These are phyloP conservation scores for Chaetomium tenue DNA, from an alignment of 495 filamentous ascomycete species.

Conservation along the genomic window DNA sequence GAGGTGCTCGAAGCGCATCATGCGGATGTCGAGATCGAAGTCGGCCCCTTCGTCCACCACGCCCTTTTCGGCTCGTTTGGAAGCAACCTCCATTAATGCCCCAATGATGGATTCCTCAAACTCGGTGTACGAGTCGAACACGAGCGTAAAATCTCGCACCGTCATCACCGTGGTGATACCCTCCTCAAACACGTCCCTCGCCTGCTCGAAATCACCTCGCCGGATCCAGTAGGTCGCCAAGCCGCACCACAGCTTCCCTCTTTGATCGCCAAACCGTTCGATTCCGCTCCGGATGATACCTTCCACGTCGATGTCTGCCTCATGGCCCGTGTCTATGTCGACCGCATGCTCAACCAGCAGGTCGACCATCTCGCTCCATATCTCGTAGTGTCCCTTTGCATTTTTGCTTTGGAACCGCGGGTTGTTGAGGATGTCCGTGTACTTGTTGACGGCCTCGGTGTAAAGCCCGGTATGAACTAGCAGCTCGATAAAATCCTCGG, in stretches of 20 bases:
- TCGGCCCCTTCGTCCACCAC: constrained; percentile 82
- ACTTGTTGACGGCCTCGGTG: constrained; percentile 88
- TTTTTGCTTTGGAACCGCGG: constrained; percentile 87
- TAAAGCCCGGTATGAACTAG: constrained; percentile 79
- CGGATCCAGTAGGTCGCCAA: constrained; percentile 97
- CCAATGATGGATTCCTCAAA: constrained; percentile 96
- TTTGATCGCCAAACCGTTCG: constrained; percentile 86
- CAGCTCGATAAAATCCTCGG: constrained; percentile 90
- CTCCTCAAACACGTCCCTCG: constrained; percentile 92
- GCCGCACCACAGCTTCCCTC: constrained; percentile 94
- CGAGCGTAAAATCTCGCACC: constrained; percentile 93
- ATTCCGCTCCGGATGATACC: constrained; percentile 92
- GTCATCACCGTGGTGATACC: constrained; percentile 98
- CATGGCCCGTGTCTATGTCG: constrained; percentile 75
- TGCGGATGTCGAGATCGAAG: constrained; percentile 92
- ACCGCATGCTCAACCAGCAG: constrained; percentile 87
- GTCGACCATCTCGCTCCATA: constrained; percentile 99
- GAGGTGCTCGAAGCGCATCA: constrained; percentile 96
- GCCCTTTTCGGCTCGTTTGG: constrained; percentile 76
- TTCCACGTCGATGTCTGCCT: constrained; percentile 85
- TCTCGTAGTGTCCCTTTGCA: constrained; percentile 89
- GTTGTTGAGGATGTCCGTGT: constrained; percentile 93
- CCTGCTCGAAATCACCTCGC: constrained; percentile 82
- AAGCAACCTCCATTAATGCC: constrained; percentile 83
- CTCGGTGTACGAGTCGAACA: constrained; percentile 95